These are phyloP conservation scores for Marsdenia floribunda DNA, from an alignment of 257 asterid species.

Conservation along the genomic window DNA sequence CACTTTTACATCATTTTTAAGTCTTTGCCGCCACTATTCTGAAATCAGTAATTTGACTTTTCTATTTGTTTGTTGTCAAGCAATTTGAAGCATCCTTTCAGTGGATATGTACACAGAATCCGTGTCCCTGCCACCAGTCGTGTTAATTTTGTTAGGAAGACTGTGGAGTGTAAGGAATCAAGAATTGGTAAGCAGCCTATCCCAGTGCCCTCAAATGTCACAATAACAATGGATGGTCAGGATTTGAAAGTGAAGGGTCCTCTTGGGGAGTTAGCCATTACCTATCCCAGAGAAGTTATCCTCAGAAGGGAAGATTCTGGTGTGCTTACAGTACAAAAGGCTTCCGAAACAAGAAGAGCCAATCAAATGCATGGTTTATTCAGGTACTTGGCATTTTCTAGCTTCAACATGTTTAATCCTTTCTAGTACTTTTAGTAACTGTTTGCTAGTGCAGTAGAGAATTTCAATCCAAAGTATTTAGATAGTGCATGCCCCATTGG, in stretches of 20 bases:
- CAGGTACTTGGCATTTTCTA: slow-evolving; percentile 38
- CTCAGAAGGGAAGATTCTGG: slow-evolving; percentile 72
- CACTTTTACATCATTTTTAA: neutral
- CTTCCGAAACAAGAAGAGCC: slow-evolving; percentile 78
- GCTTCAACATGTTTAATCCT: neutral
- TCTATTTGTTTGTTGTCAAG: slow-evolving; percentile 15
- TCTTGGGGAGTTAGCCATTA: slow-evolving; percentile 75
- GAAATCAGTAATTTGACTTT: neutral
- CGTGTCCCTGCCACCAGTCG: slow-evolving; percentile 31
- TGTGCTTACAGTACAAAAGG: slow-evolving; percentile 60
- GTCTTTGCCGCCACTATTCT: neutral
- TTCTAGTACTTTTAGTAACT: neutral
- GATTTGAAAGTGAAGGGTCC: slow-evolving; percentile 88
- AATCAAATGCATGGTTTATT: slow-evolving; percentile 97
- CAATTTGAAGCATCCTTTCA: slow-evolving; percentile 46
- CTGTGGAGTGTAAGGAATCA: slow-evolving; percentile 85
- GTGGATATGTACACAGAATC: slow-evolving; percentile 44
- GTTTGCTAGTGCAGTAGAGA: neutral
- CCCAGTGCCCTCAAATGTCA: slow-evolving; percentile 70
- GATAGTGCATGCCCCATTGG: neutral
- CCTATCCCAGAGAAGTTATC: slow-evolving; percentile 76
- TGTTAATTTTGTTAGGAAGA: slow-evolving; percentile 36
- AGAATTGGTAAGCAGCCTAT: slow-evolving; percentile 96
- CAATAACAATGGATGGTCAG: slow-evolving; percentile 64
- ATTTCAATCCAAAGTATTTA: neutral